Conservation (phyloP, 371 early-diverging fungal species). For the Blakeslea trispora region DNA sequence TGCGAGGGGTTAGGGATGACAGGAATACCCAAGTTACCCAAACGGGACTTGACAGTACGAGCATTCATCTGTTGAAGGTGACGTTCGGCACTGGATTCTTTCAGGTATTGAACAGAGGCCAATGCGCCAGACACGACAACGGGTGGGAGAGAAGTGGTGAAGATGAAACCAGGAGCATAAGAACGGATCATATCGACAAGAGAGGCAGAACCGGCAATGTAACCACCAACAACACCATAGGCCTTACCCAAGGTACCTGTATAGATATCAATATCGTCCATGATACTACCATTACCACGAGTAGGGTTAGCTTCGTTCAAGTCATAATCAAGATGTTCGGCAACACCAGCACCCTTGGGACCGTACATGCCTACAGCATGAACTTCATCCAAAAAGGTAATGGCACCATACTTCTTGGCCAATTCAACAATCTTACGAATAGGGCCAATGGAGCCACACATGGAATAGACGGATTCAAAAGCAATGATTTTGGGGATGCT, state of each 20-base stretch:
- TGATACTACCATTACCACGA: constrained; percentile 61
- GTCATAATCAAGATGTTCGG: constrained; percentile 90
- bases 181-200: constrained; percentile 97
- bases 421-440: constrained; percentile 91
- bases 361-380: constrained; percentile 99
- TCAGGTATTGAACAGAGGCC: constrained; percentile 90
- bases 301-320: constrained; percentile 59
- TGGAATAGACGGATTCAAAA: constrained; percentile 98
- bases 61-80: constrained; percentile 90
- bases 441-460: constrained; percentile 97
- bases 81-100: constrained; percentile 82
- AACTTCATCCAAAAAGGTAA: constrained; percentile 98
- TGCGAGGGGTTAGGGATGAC: constrained; percentile 98
- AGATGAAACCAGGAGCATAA: constrained; percentile 99
- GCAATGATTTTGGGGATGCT: constrained; percentile 94
- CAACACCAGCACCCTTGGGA: constrained; percentile 94
- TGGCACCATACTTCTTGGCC: constrained; percentile 96
- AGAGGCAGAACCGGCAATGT: constrained; percentile 89
- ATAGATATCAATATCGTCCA: constrained; percentile 95
- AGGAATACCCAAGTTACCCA: constrained; percentile 87
- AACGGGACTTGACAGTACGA: constrained; percentile 79
- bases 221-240: constrained; percentile 97
- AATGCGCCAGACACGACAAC: constrained; percentile 90
- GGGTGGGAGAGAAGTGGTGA: constrained; percentile 98
- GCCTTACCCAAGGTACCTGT: constrained; percentile 98